These are phyloP conservation scores for Collybiopsis luxurians DNA, from an alignment of 768 basidiomycete species.

Conservation along the genomic window DNA sequence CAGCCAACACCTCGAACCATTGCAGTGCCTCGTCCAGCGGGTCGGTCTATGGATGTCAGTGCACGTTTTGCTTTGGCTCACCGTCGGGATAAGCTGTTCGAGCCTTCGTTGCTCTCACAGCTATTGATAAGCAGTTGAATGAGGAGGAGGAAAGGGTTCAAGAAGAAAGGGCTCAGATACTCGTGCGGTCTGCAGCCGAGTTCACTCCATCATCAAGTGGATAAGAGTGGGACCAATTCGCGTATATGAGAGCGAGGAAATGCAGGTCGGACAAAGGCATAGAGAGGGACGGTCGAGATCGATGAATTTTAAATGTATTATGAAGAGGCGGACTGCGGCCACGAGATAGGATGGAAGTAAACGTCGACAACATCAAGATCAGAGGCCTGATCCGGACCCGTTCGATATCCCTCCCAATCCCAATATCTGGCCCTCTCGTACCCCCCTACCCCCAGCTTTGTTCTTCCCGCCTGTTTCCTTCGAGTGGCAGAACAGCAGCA, in stretches of 20 bases:
- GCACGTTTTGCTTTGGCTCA: slow-evolving; percentile 21
- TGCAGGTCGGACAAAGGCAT: not conserved
- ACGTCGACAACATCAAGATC: slow-evolving; percentile 12
- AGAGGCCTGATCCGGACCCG: not conserved
- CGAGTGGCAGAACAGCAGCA: slow-evolving; percentile 5
- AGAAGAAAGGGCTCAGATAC: no score
- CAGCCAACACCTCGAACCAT: slow-evolving; percentile 18
- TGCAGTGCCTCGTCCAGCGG: slow-evolving; percentile 13
- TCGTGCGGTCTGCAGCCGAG: no score
- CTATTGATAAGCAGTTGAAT: slow-evolving; percentile 12
- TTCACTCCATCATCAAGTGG: not conserved
- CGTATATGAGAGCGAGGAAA: not conserved
- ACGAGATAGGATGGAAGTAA: slow-evolving; percentile 26
- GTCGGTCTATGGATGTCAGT: not conserved
- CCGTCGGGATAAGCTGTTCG: slow-evolving; percentile 29
- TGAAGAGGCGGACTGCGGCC: slow-evolving; percentile 22
- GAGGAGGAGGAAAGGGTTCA: slow-evolving; percentile 6
- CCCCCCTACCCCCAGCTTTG: slow-evolving; percentile 13
- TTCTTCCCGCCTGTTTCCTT: slow-evolving; percentile 27
- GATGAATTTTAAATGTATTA: slow-evolving; percentile 12
- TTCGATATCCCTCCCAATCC: slow-evolving; percentile 4
- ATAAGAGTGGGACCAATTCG: slow-evolving; percentile 4
- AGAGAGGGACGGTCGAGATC: no score
- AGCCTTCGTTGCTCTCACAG: slow-evolving; percentile 27
- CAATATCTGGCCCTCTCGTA: not conserved